Conservation (phyloP, 192 early-diverging fungal species). For the Hyaloraphidium curvatum region DNA sequence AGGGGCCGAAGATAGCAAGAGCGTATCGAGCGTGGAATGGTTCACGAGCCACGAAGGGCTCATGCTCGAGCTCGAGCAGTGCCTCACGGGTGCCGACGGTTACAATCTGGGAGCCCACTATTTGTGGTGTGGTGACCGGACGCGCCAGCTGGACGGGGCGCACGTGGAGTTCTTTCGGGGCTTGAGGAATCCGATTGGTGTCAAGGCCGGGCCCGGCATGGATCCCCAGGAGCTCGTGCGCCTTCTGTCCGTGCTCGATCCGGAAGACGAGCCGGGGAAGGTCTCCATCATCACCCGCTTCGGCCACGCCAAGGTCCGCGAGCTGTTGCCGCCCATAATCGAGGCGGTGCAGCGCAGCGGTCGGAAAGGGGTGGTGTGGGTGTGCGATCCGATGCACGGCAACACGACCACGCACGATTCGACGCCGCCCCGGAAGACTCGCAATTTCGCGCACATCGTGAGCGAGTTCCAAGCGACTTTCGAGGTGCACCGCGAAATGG, state of each 20-base stretch:
- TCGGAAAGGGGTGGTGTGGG: conserved; percentile 53
- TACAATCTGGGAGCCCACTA: conserved; percentile 95
- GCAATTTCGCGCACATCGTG: conserved; percentile 77
- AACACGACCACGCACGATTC: conserved; percentile 70
- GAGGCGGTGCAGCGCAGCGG: conserved; percentile 65
- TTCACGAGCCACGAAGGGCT: conserved; percentile 94
- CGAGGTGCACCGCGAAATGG: conserved; percentile 51
- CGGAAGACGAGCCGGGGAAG: conserved; percentile 67
- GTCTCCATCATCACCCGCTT: conserved; percentile 92
- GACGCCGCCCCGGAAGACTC: conserved; percentile 82
- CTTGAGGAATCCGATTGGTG: conserved; percentile 89
- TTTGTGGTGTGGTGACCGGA: conserved; percentile 97
- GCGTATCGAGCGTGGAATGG: conserved; percentile 67
- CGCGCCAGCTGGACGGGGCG: conserved; percentile 79
- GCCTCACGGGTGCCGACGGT: conserved; percentile 44
- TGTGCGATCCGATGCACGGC: conserved; percentile 94
- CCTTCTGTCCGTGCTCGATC: conserved; percentile 73
- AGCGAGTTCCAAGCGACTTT: conserved; percentile 65
- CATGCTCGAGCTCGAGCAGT: conserved; percentile 78
- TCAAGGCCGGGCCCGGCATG: conserved; percentile 89
- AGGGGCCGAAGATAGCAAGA: conserved; percentile 46
- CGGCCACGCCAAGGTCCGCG: conserved; percentile 63
- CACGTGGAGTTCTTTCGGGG: conserved; percentile 97
- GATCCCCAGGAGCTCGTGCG: conserved; percentile 65
- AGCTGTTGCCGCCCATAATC: conserved; percentile 72